A percentile compares a stretch with the other conserved stretches of the same genome.
Evolutionary conservation across 2,329 filamentous ascomycete genomes (phyloP).

Genomic region (Saccharata proteae): DNA sequence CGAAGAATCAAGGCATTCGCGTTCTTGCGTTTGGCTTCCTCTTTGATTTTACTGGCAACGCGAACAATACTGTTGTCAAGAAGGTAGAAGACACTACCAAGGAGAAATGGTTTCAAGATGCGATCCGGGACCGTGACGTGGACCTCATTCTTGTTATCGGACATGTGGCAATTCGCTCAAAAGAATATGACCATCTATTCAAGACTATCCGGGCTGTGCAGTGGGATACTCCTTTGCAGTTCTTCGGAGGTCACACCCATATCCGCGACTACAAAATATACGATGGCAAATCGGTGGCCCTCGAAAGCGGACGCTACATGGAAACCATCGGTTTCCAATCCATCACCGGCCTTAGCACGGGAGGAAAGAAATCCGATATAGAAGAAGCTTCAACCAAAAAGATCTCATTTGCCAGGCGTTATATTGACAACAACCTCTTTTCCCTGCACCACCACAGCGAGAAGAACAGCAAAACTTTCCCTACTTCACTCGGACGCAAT

Average conservation of each 20-base stretch:
- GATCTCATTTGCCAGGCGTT: constrained; percentile 56
- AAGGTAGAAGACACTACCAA: constrained; percentile 68
- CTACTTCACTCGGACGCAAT: constrained; percentile 60
- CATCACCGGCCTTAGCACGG: constrained; percentile 50
- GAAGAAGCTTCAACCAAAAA: constrained; percentile 29
- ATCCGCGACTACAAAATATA: constrained; percentile 75
- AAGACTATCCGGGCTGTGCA: constrained; percentile 63
- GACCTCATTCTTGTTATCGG: constrained; percentile 81
- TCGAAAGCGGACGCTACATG: constrained; percentile 85
- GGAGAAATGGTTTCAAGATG: constrained; percentile 79
- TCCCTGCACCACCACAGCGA: constrained; percentile 73
- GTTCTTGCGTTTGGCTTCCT: constrained; percentile 88
- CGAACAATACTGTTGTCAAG: constrained; percentile 80
- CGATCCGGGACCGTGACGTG: constrained; percentile 63
- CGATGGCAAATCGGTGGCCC: constrained; percentile 63
- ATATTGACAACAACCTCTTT: constrained; percentile 88
- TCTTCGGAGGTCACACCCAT: constrained; percentile 85
- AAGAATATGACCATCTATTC: constrained; percentile 68
- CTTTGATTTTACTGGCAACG: constrained; percentile 84
- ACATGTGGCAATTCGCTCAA: constrained; percentile 71
- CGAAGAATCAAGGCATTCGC: constrained; percentile 73
- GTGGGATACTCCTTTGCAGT: constrained; percentile 74
- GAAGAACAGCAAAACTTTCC: constrained; percentile 59
- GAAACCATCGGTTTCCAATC: constrained; percentile 94
- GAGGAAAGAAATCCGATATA: constrained; percentile 17